Percentiles rank a stretch among this genome's conserved stretches.
phyloP scores from a whole-genome alignment of 2,329 filamentous ascomycete species.

The Neonectria sp. region DNA sequence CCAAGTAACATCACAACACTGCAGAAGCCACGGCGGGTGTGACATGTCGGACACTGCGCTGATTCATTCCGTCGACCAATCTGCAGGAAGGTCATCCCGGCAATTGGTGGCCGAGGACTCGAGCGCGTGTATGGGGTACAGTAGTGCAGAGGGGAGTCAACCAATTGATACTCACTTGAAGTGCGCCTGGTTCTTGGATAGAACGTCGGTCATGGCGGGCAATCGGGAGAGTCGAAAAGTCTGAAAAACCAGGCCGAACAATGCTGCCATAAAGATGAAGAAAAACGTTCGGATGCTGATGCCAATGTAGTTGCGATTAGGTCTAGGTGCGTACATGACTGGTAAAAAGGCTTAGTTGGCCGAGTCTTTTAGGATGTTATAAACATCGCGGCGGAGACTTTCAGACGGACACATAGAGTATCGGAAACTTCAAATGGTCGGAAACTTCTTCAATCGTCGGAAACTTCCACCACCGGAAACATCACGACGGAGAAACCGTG shows the following conservation, averaged over 20 bases:
- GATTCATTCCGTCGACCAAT: conserved; percentile 19
- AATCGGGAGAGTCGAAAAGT: conserved; percentile 28
- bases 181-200: conserved; percentile 56
- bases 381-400: conserved; percentile 50
- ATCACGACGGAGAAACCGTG: neutral
- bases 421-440: conserved; percentile 24
- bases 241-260: neutral
- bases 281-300: neutral
- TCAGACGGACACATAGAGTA: conserved; percentile 45
- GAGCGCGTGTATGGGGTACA: conserved; percentile 21
- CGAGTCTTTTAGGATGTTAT: conserved; percentile 33
- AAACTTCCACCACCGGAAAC: conserved; percentile 15
- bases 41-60: conserved; percentile 18
- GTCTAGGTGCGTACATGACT: neutral
- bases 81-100: neutral
- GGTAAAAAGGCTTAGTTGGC: conserved; percentile 9
- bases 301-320: neutral
- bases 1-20: conserved; percentile 16
- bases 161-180: conserved; percentile 58
- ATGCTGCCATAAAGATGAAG: neutral
- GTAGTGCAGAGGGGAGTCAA: conserved; percentile 6
- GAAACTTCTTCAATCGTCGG: conserved; percentile 13
- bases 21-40: conserved; percentile 25
- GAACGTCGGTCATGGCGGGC: conserved; percentile 51
- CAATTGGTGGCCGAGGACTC: conserved; percentile 10